These are phyloP conservation scores for Dactylonectria estremocensis DNA, from an alignment of 2,329 filamentous ascomycete genomes.

Conservation along the genomic window DNA sequence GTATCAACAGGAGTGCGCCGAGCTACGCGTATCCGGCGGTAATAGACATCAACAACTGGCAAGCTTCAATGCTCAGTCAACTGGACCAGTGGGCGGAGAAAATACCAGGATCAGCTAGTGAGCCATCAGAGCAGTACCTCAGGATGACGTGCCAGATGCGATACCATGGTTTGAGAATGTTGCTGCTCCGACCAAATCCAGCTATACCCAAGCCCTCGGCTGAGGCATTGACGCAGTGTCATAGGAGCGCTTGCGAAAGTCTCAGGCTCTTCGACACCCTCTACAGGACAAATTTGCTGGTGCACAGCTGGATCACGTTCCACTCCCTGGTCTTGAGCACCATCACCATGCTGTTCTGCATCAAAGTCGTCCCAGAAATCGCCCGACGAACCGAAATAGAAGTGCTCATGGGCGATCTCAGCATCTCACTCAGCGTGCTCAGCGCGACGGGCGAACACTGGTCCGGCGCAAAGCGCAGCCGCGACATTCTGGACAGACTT, in stretches of 20 bases:
- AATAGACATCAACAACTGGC: constrained; percentile 62
- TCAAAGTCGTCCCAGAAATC: constrained; percentile 62
- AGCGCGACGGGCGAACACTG: constrained; percentile 68
- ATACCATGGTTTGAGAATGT: constrained; percentile 64
- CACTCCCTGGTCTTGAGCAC: constrained; percentile 64
- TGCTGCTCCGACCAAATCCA: constrained; percentile 66
- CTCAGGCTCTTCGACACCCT: constrained; percentile 60
- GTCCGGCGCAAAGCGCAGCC: constrained; percentile 63
- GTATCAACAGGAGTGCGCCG: constrained; percentile 63
- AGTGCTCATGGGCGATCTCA: constrained; percentile 58
- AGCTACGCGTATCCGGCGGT: constrained; percentile 65
- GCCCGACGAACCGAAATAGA: constrained; percentile 56
- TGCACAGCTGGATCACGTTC: constrained; percentile 65
- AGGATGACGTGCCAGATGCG: constrained; percentile 59
- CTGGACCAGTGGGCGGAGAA: constrained; percentile 58
- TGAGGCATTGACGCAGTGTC: constrained; percentile 58
- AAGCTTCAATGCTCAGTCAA: constrained; percentile 57
- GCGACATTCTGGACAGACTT: constrained; percentile 61
- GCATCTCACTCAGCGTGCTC: constrained; percentile 61
- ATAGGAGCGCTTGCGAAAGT: constrained; percentile 58
- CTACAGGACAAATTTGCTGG: constrained; percentile 60
- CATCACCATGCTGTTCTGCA: constrained; percentile 66
- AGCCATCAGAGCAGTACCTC: constrained; percentile 43
- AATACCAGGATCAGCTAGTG: constrained; percentile 49
- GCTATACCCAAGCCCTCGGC: constrained; percentile 64